Percentiles rank a stretch among this genome's conserved stretches.
Conservation (phyloP, 2,329 filamentous ascomycete species). For the Aspergillus eucalypticola region DNA sequence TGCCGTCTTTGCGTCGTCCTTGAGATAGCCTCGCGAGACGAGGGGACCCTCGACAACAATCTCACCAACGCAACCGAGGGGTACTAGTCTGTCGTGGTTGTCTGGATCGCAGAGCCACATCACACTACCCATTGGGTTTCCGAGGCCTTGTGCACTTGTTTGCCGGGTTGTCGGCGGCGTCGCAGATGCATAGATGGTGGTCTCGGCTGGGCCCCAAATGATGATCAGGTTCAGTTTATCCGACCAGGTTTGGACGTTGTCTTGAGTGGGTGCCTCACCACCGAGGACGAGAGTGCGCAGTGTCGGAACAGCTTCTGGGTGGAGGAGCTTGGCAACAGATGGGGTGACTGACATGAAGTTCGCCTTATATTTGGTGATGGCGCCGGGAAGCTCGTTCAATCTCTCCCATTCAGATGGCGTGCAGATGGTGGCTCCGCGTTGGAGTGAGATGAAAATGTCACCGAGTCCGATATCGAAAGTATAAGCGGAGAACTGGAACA, state of each 20-base stretch:
- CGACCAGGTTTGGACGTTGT: background rate
- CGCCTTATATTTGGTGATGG: background rate
- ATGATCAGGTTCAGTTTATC: background rate
- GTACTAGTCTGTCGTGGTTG: slow-evolving; percentile 1
- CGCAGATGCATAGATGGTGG: slow-evolving; percentile 5
- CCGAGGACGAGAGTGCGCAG: slow-evolving; percentile 4
- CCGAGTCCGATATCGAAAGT: slow-evolving; percentile 8
- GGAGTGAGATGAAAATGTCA: slow-evolving; percentile 4
- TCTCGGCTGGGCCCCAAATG: slow-evolving; percentile 8
- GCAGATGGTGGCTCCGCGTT: slow-evolving; percentile 6
- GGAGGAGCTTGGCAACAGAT: slow-evolving; percentile 5
- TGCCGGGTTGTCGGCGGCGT: background rate
- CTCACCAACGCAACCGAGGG: slow-evolving; percentile 6
- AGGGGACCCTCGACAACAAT: slow-evolving; percentile 5
- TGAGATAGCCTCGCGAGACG: background rate
- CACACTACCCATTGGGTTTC: slow-evolving; percentile 2
- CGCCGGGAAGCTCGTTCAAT: background rate
- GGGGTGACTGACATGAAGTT: slow-evolving; percentile 6
- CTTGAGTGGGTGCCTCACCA: background rate
- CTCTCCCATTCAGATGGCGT: background rate
- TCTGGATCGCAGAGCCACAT: slow-evolving; percentile 8
- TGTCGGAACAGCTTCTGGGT: slow-evolving; percentile 2
- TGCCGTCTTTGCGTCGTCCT: background rate
- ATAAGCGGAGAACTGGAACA: slow-evolving; percentile 10
- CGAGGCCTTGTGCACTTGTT: slow-evolving; percentile 4